Conservation (phyloP, 75 land plant genomes). For the Chamaecyparis obtusa region DNA sequence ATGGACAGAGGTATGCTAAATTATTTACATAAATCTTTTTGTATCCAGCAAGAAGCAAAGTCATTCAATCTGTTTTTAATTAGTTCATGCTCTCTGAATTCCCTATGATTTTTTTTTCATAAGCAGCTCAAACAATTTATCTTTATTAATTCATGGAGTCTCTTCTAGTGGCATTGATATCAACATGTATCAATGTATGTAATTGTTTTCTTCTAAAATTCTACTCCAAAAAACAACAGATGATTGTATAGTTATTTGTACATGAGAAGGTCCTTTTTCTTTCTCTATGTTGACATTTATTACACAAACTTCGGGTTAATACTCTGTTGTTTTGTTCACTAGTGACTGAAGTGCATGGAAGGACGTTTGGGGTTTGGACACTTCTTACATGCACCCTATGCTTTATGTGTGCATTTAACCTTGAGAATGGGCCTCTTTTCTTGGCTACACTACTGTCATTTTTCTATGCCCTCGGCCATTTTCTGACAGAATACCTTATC, state of each 20-base stretch:
- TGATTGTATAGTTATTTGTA: neutral
- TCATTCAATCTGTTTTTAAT: neutral
- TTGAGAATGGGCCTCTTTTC: slow-evolving; percentile 74
- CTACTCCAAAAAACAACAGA: neutral
- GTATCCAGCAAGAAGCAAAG: neutral
- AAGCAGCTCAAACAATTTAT: neutral
- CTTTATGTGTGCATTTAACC: slow-evolving; percentile 86
- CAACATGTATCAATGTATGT: neutral
- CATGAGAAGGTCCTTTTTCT: neutral
- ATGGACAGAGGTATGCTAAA: neutral
- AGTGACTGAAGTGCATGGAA: slow-evolving; percentile 98
- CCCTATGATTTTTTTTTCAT: neutral
- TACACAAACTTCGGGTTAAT: neutral
- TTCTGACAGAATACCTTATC: slow-evolving; percentile 78
- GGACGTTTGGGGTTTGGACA: slow-evolving; percentile 98
- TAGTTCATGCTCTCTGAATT: neutral
- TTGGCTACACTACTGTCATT: slow-evolving; percentile 83
- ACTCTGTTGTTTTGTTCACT: slow-evolving; percentile 12
- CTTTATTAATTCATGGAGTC: neutral
- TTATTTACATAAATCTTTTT: neutral
- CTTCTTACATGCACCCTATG: slow-evolving; percentile 93
- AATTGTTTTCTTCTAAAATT: neutral
- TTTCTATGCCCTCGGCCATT: slow-evolving; percentile 87
- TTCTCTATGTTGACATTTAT: neutral
- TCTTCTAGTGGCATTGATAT: neutral